These are phyloP conservation scores for Hericium rajendrae DNA, from an alignment of 768 basidiomycete species.

Conservation along the genomic window DNA sequence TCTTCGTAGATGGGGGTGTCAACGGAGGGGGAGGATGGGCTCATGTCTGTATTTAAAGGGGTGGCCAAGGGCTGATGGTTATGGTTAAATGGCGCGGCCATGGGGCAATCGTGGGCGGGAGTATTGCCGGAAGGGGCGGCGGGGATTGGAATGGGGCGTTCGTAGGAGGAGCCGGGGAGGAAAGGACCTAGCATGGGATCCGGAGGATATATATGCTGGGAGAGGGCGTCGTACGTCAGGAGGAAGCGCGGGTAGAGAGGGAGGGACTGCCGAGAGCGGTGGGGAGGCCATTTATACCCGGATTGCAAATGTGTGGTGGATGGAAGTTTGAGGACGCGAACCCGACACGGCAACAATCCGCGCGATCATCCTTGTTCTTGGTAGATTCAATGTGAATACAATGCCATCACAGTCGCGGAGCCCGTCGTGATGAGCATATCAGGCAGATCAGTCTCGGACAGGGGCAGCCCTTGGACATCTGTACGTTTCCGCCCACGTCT, in stretches of 20 bases:
- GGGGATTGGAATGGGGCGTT: background rate
- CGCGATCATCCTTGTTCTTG: no score
- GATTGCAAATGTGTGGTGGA: background rate
- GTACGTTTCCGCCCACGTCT: background rate
- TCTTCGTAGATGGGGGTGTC: background rate
- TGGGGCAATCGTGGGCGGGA: background rate
- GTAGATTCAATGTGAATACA: no score
- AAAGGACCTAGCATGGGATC: background rate
- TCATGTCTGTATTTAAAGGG: background rate
- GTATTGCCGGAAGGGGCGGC: background rate
- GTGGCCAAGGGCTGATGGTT: background rate
- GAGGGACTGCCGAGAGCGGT: background rate
- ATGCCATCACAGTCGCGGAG: no score
- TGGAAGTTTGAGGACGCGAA: background rate
- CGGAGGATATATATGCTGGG: background rate
- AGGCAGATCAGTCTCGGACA: background rate
- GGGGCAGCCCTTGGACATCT: background rate
- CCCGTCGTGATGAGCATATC: background rate
- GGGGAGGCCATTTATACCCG: background rate
- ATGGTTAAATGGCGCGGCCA: background rate
- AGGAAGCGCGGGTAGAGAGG: background rate
- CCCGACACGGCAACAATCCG: background rate
- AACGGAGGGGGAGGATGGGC: background rate
- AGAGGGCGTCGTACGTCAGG: background rate
- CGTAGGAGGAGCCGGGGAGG: background rate